A percentile compares a stretch with the other conserved stretches of the same genome.
These are phyloP conservation scores for Pseudocercospora fijiensis DNA, from an alignment of 2,329 filamentous ascomycete species.

Conservation along the genomic window DNA sequence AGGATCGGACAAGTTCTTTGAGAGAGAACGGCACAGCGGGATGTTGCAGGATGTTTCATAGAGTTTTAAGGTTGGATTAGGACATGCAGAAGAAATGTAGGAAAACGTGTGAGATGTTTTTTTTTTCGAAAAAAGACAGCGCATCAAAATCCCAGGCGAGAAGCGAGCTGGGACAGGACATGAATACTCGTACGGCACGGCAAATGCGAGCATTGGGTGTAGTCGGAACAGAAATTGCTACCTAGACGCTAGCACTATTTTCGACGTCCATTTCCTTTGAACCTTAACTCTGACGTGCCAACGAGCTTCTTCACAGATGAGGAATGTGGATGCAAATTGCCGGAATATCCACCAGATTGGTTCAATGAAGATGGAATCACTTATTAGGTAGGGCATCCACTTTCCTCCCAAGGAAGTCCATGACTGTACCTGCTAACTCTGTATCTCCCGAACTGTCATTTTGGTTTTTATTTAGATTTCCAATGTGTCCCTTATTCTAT, in stretches of 20 bases:
- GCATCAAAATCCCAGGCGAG: slow-evolving; percentile 2
- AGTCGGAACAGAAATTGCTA: slow-evolving; percentile 10
- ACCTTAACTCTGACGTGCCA: not conserved
- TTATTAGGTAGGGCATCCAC: not conserved
- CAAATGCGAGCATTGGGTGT: slow-evolving; percentile 6
- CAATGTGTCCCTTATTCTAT: not conserved
- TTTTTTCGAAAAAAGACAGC: slow-evolving; percentile 3
- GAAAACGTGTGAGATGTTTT: slow-evolving; percentile 1
- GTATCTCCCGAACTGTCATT: slow-evolving; percentile 3
- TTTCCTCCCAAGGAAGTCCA: not conserved
- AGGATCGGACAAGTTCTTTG: not conserved
- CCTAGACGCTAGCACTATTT: not conserved
- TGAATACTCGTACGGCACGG: not conserved
- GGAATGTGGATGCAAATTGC: not conserved
- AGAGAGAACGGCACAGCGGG: slow-evolving; percentile 10
- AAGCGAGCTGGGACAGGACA: slow-evolving; percentile 1
- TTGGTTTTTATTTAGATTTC: slow-evolving; percentile 1
- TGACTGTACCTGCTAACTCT: not conserved
- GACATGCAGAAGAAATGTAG: slow-evolving; percentile 1
- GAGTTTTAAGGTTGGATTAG: slow-evolving; percentile 15
- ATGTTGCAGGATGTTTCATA: slow-evolving; percentile 18
- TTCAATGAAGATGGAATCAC: not conserved
- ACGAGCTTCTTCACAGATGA: not conserved
- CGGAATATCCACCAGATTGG: slow-evolving; percentile 3
- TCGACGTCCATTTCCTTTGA: slow-evolving; percentile 4